These are phyloP conservation scores for Globisporangium apiculatum DNA, from an alignment of 352 stramenopile genomes.

Conservation along the genomic window DNA sequence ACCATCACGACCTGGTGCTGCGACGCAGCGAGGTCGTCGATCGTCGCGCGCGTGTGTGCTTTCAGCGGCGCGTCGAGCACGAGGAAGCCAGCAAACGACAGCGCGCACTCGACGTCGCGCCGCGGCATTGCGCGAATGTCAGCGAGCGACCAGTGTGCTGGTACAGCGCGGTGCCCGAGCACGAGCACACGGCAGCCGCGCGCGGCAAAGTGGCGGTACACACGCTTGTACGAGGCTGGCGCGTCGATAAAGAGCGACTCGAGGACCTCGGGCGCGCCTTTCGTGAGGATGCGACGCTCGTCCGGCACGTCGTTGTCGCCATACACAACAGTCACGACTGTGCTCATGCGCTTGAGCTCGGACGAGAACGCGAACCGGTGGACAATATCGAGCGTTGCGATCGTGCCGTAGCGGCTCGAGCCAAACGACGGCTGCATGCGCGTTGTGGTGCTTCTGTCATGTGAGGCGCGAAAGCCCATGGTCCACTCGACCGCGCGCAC, in stretches of 20 bases:
- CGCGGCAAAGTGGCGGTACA: constrained; percentile 37
- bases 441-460: constrained; percentile 3
- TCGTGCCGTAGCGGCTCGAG: constrained; percentile 19
- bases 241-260: constrained; percentile 63
- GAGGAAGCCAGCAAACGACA: constrained; percentile 91
- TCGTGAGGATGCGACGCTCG: constrained; percentile 67
- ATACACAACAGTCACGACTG: constrained; percentile 46
- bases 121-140: constrained; percentile 20
- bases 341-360: constrained; percentile 90
- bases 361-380: constrained; percentile 88
- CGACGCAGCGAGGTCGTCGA: constrained; percentile 73
- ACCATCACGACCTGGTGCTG: constrained; percentile 90
- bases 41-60: constrained; percentile 74
- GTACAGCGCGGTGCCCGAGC: constrained; percentile 70
- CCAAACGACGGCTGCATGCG: constrained; percentile 23
- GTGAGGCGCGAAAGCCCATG: constrained; percentile 12
- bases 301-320: constrained; percentile 24
- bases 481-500: constrained; percentile 79
- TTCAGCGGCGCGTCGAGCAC: constrained; percentile 93
- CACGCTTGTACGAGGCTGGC: constrained; percentile 50
- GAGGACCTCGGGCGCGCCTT: constrained; percentile 92
- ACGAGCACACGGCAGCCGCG: constrained; percentile 76
- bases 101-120: constrained; percentile 63
- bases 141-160: constrained; percentile 16
- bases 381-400: constrained; percentile 48